Base-by-base conservation (phyloP, 768 basidiomycete genomes). In the Kwoniella newhampshirensis region DNA sequence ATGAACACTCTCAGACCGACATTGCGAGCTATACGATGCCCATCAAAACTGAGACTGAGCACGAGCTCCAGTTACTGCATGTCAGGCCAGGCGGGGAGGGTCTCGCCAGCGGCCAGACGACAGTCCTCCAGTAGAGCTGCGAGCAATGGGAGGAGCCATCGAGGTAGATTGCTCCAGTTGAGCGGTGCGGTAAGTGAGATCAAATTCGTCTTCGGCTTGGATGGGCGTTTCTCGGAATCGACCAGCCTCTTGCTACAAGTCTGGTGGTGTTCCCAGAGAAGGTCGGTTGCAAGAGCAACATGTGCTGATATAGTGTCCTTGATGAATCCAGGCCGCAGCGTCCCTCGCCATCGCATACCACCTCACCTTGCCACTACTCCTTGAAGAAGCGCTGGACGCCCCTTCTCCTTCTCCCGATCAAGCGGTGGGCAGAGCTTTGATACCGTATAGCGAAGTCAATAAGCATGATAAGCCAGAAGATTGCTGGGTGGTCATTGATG, bases 401-500 rank as follows among this genome's bases (percentile, higher is more conserved):
- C 66, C 69, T 2, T 45, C 69, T 1, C 69, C 69, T 7, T 46
- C 58, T 1, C 43, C 44, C 8, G 51, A 53, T 9, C 54, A 57
- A 43, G 60, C 63, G 11, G 40, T 53, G 3, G 71, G 62, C 13
- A 37, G 52, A 45, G 69, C 63, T 3, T 44, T 75, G 43, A 76
- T 76, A 59, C 64, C 75, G 1, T 71, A 67, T 57, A 47, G 48
- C 12, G 75, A 76, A 51, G 71, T 77, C 1, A 68, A 70, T 49
- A 67, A 71, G 53, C 75, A 77, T 37, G 67, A 69, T 40, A 60
- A 59, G 4, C 49, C 54, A 9, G 70, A 73, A 3, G 70, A 71
- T 44, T 63, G 68, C 21, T 77, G 75, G 75, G 71, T 77, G 1
- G 64, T 77, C 6, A 68, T 75, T 42, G 64, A 68, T 32, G 74